Evolutionary conservation across 1,284 basidiomycete genomes (phyloP), one percentile per base, ranked within the genome.

Genomic region (Rhizoctonia solani): DNA sequence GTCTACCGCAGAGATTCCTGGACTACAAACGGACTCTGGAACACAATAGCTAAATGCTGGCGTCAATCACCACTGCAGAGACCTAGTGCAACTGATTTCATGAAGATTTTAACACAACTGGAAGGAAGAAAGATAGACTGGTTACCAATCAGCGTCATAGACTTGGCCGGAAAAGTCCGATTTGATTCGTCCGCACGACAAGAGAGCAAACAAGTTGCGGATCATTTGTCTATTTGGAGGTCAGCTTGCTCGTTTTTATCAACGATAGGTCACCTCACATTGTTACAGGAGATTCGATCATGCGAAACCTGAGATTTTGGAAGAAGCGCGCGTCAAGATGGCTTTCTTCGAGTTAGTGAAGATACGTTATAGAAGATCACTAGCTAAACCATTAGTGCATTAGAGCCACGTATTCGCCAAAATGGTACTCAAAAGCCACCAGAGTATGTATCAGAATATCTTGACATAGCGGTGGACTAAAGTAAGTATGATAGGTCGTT

Each of bases 11-110:
- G 53, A 32, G 34, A 21, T 4, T 21, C n/a, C 13, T 65, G 61
- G 61, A 65, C 53, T 29, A 65, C 61, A 11, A 65, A 65, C 19
- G 61, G 61, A 21, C 30, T 53, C 6, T 65, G 61, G 61, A 29
- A 32, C 19, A 1, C 21, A 11, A 53, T 39, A 5, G 53, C 34
- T 30, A 42, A 34, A 23, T 65, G 61, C 30, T 65, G 61, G 61
- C 23, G 49, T 13, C 19, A 53, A 19, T n/a, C 53, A 16, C 61
- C 61, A 23, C 21, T 65, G 16, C 50, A 29, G 14, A 21, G 61
- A 6, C 61, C 61, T 4, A 65, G 39, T 34, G 61, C 61, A 27
- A 19, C 6, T n/a, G n/a, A 25, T 3, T 54, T 65, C 32, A 21
- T 65, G 25, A 23, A 39, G 1, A 4, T 46, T 5, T 13, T 65